phyloP scores from a whole-genome alignment of 2,329 filamentous ascomycete species.

The Didymella keratinophila region DNA sequence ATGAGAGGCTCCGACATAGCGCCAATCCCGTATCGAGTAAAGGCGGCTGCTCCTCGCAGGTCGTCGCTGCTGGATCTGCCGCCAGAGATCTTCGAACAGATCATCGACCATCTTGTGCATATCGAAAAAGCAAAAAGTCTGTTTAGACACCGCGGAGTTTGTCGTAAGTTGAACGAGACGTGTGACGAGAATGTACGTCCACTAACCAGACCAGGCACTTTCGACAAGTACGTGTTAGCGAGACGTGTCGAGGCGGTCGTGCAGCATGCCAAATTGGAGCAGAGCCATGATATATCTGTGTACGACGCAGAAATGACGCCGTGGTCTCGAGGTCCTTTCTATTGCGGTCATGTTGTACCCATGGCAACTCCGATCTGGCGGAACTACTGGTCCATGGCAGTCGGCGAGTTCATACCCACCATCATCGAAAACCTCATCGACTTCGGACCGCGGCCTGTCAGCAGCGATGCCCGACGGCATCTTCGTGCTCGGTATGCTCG shows the following conservation, averaged over 20 bases:
- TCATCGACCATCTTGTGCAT: not conserved
- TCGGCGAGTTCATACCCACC: not conserved
- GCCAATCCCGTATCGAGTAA: not conserved
- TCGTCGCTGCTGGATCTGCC: not conserved
- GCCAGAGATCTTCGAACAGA: not conserved
- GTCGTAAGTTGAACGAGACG: not conserved
- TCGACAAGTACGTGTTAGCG: not conserved
- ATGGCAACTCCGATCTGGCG: not conserved
- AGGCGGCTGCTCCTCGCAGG: not conserved
- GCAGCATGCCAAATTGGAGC: not conserved
- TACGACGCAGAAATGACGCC: not conserved
- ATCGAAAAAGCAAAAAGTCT: not conserved
- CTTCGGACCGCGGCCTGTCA: not conserved
- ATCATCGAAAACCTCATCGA: not conserved
- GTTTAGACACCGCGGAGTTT: not conserved
- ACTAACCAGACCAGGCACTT: not conserved
- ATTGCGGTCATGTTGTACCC: not conserved
- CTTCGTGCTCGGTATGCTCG: not conserved
- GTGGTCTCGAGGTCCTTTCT: not conserved
- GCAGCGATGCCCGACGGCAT: not conserved
- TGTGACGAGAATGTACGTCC: not conserved
- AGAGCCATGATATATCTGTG: not conserved
- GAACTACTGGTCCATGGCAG: not conserved
- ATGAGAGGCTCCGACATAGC: not conserved
- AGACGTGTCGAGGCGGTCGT: not conserved